Evolutionary conservation across 108 stramenopile species (phyloP).

Genomic region (Nitzschia sp.): DNA sequence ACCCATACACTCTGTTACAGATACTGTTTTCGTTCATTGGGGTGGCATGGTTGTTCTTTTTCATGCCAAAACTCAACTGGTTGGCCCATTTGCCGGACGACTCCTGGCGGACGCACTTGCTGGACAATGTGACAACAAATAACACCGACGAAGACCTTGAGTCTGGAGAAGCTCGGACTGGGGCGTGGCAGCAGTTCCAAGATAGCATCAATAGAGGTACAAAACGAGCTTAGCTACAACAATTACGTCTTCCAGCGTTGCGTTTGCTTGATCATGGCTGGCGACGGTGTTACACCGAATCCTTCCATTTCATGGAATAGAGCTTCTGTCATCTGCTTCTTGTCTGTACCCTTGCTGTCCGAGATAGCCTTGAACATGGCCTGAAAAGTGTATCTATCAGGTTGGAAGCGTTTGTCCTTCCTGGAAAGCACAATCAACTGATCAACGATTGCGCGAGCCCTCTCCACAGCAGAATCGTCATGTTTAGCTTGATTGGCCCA

Average conservation of each 20-base stretch:
- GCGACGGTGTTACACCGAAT: not conserved
- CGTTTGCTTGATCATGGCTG: not conserved
- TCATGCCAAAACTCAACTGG: constrained; percentile 57
- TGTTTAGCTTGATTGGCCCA: constrained; percentile 54
- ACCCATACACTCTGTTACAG: constrained; percentile 79
- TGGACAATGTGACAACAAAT: constrained; percentile 36
- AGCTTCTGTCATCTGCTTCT: not conserved
- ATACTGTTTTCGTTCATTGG: constrained; percentile 63
- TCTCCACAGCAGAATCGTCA: constrained; percentile 26
- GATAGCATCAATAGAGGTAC: not conserved
- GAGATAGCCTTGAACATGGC: constrained; percentile 31
- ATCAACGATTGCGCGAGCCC: constrained; percentile 8
- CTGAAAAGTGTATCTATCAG: constrained; percentile 28
- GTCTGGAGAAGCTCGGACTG: constrained; percentile 6
- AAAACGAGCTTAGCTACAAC: too few relatives aligned
- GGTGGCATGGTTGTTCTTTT: constrained; percentile 63
- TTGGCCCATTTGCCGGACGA: constrained; percentile 76
- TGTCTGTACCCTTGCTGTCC: not conserved
- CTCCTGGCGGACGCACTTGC: constrained; percentile 83
- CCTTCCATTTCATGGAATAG: constrained; percentile 16
- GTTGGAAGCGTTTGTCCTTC: constrained; percentile 7
- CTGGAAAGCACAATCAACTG: not conserved
- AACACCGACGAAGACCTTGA: constrained; percentile 5
- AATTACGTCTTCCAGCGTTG: constrained; percentile 12
- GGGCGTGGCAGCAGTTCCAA: constrained; percentile 11